Evolutionary conservation across 2,329 filamentous ascomycete species (phyloP).

Genomic region (Diaporthe caulivora): DNA sequence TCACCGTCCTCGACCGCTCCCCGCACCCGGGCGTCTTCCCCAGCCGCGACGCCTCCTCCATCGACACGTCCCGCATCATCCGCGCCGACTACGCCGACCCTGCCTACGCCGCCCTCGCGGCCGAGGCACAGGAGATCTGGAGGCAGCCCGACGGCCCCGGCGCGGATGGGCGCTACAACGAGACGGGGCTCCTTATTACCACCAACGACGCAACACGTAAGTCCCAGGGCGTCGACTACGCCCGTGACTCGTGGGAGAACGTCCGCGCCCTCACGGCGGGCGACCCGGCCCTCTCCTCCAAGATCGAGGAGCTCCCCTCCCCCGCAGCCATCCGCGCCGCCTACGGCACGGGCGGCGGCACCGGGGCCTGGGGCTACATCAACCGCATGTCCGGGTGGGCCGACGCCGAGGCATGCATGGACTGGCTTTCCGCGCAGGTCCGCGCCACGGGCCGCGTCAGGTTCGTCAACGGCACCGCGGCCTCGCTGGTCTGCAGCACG

Average conservation of each 20-base stretch:
- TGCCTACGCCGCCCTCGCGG: slow-evolving; percentile 80
- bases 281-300: slow-evolving; percentile 51
- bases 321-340: slow-evolving; percentile 57
- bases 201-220: slow-evolving; percentile 58
- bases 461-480: slow-evolving; percentile 65
- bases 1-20: slow-evolving; percentile 72
- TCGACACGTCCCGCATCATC: slow-evolving; percentile 75
- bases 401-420: slow-evolving; percentile 79
- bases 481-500: slow-evolving; percentile 54
- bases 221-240: slow-evolving; percentile 68
- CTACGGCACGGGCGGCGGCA: slow-evolving; percentile 62
- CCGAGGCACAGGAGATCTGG: slow-evolving; percentile 78
- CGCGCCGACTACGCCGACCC: slow-evolving; percentile 84
- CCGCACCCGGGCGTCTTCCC: slow-evolving; percentile 63
- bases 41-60: slow-evolving; percentile 68
- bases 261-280: slow-evolving; percentile 62
- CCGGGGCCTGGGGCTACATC: slow-evolving; percentile 77
- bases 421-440: slow-evolving; percentile 69
- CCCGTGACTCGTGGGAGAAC: slow-evolving; percentile 71
- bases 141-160: slow-evolving; percentile 70
- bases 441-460: slow-evolving; percentile 66
- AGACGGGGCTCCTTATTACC: slow-evolving; percentile 76
- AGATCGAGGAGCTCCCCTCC: slow-evolving; percentile 60
- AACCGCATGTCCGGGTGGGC: slow-evolving; percentile 85
- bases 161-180: slow-evolving; percentile 75